These are phyloP conservation scores for Cladosporium sp. DNA, from an alignment of 2,329 filamentous ascomycete genomes.

Conservation along the genomic window DNA sequence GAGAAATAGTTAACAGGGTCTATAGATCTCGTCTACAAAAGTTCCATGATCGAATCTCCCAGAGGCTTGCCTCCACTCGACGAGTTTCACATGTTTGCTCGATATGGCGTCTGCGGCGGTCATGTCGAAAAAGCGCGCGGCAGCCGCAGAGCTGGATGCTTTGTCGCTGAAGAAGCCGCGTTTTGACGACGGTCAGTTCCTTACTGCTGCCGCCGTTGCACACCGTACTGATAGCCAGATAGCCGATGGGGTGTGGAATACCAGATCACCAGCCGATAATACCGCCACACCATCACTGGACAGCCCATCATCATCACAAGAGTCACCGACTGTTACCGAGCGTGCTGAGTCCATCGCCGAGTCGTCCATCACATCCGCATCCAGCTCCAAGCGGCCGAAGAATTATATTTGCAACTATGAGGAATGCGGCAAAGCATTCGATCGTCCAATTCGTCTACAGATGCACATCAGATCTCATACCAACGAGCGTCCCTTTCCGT, in stretches of 20 bases:
- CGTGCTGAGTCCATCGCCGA: constrained; percentile 16
- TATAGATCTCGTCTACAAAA: not conserved
- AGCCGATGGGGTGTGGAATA: not conserved
- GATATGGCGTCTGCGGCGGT: constrained; percentile 9
- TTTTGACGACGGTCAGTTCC: not conserved
- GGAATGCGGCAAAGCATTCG: constrained; percentile 77
- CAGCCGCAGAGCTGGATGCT: not conserved
- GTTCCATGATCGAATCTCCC: not conserved
- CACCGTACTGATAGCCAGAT: not conserved
- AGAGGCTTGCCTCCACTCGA: not conserved
- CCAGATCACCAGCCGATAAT: not conserved
- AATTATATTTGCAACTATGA: constrained; percentile 71
- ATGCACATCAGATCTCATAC: constrained; percentile 81
- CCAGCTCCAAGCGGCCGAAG: constrained; percentile 56
- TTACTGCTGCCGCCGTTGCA: not conserved
- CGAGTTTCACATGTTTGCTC: not conserved
- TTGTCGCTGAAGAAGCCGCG: constrained; percentile 9
- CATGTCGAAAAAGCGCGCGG: constrained; percentile 10
- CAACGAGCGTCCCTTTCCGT: constrained; percentile 76
- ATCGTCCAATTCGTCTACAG: constrained; percentile 74
- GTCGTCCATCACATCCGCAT: constrained; percentile 23
- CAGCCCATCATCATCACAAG: constrained; percentile 1
- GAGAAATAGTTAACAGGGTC: not conserved
- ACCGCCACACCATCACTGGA: not conserved
- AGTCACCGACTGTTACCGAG: constrained; percentile 2